Base-by-base conservation (phyloP, 768 basidiomycete species). In the Paxillus involutus region DNA sequence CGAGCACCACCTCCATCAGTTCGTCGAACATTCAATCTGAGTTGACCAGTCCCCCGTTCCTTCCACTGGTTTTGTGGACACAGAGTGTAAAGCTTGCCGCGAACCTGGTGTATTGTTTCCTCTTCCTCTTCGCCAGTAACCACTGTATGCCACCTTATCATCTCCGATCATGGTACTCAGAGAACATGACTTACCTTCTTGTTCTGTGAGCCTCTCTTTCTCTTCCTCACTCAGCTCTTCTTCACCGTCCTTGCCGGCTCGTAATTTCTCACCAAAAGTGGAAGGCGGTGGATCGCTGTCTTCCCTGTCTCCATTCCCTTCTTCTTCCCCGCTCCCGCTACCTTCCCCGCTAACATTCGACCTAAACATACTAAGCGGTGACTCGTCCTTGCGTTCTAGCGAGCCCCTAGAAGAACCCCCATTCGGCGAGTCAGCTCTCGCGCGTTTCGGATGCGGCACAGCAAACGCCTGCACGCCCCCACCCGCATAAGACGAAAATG, bases 41-140 rank as follows among this genome's bases (percentile, higher is more conserved):
- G 62, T 44, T 78, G 76, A 4, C 90, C 90, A 24, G 81, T 85
- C 26, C 90, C 90, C 46, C 85, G 80, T 64, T 92, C 90, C 63
- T 84, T 88, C 90, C 90, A 92, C 53, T 80, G 77, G 66, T 82
- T 68, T 73, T 82, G 64, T 65, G 72, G 32, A 60, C 79, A 75
- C 43, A 91, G 75, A 24, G 78, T 66, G 65, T 81, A 91, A 19
- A 92, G 70, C 71, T 92, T 92, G 46, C 87, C 89, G 52, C 90
- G 82, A 16, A 86, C 85, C 71, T 88, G 86, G 68, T 83, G 81
- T 45, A 90, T 70, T 6, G 86, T 89, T 51, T 86, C 80, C 62
- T 92, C 90, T 19, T 89, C 88, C 66, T 92, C 90, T 69, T 92
- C 90, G 9, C 90, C 90, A 3, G 90, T 92, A 43, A 78, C 68